Evolutionary conservation across 1,139 yeast genomes (phyloP).

Genomic region (Diutina mesorugosa): DNA sequence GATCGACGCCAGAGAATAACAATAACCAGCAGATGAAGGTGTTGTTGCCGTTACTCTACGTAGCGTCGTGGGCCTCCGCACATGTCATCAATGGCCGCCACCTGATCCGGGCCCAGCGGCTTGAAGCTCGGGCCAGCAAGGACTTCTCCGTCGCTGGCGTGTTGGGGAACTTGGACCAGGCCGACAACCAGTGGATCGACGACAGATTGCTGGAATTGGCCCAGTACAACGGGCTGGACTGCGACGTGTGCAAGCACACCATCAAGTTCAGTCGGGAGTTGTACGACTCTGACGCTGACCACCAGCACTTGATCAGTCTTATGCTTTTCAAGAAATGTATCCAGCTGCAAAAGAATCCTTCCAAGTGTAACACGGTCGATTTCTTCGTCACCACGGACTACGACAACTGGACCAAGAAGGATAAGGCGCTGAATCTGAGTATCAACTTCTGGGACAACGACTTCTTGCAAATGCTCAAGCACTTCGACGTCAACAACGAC

Average conservation of each 20-base stretch:
- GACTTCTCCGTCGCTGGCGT: not conserved
- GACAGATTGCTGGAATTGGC: constrained; percentile 12
- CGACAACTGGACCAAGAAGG: constrained; percentile 5
- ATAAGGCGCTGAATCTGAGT: constrained; percentile 6
- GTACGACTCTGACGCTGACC: constrained; percentile 17
- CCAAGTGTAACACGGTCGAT: constrained; percentile 22
- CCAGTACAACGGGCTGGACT: constrained; percentile 17
- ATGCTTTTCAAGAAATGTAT: constrained; percentile 25
- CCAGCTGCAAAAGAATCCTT: constrained; percentile 15
- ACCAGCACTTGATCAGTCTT: constrained; percentile 23
- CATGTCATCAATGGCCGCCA: not conserved
- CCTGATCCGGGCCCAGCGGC: not conserved
- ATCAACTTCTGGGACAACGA: constrained; percentile 28
- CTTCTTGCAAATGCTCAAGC: constrained; percentile 22
- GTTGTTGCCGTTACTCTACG: not conserved
- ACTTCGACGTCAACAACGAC: constrained; percentile 8
- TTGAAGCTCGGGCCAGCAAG: not conserved
- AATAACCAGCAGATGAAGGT: not conserved
- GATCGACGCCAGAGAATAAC: not conserved
- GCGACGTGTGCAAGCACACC: constrained; percentile 24
- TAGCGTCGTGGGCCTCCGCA: not conserved
- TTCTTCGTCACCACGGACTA: constrained; percentile 26
- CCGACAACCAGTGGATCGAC: constrained; percentile 21
- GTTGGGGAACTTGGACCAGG: not conserved
- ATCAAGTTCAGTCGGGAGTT: constrained; percentile 18